Conservation (phyloP, 2,329 filamentous ascomycete species). For the Penicillium sp. region DNA sequence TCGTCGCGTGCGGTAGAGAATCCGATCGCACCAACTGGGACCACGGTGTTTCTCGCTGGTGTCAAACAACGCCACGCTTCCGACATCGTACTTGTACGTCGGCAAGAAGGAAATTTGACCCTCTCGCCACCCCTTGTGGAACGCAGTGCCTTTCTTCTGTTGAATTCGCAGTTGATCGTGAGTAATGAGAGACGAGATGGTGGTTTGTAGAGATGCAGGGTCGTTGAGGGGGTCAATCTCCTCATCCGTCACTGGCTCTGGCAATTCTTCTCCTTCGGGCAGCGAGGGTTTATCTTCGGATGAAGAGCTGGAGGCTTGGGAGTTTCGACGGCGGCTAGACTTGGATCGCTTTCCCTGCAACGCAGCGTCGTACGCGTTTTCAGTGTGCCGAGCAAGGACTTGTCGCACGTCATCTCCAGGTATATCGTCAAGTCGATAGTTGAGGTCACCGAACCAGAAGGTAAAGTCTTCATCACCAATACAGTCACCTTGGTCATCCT, state of each 20-base stretch:
- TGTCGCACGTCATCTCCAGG: conserved; percentile 88
- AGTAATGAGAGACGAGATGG: conserved; percentile 79
- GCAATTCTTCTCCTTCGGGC: conserved; percentile 9
- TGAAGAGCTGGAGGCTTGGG: background rate
- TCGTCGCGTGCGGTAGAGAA: conserved; percentile 77
- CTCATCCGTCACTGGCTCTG: conserved; percentile 52
- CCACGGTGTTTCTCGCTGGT: conserved; percentile 91
- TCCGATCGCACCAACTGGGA: conserved; percentile 96
- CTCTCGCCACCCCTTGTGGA: conserved; percentile 91
- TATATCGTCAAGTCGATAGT: conserved; percentile 86
- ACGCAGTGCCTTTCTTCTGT: conserved; percentile 74
- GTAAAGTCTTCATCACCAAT: conserved; percentile 91
- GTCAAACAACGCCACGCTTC: conserved; percentile 90
- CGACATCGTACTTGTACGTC: conserved; percentile 96
- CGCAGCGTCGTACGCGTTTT: conserved; percentile 70
- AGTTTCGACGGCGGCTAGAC: conserved; percentile 4
- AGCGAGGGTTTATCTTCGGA: background rate
- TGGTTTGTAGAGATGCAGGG: conserved; percentile 84
- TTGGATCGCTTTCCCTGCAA: conserved; percentile 36
- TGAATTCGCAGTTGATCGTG: conserved; percentile 83
- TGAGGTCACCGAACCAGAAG: conserved; percentile 96
- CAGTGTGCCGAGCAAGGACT: conserved; percentile 78
- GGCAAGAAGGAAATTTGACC: conserved; percentile 85
- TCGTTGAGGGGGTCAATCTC: conserved; percentile 73
- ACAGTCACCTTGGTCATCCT: conserved; percentile 59